Percentiles rank a stretch among this genome's conserved stretches.
Conservation (phyloP, 2,329 filamentous ascomycete species). For the Colletotrichum sp. region DNA sequence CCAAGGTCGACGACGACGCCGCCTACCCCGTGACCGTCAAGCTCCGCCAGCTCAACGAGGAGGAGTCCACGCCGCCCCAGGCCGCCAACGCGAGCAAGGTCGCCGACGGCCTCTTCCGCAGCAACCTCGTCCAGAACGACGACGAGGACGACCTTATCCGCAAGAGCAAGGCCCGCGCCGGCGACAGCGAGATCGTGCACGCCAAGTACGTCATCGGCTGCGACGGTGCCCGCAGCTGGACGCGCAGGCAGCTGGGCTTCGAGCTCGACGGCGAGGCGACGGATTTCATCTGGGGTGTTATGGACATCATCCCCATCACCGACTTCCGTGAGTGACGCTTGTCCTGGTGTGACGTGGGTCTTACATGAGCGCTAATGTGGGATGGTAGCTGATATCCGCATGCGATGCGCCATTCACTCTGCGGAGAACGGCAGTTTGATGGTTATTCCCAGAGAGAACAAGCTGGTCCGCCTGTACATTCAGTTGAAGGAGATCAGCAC, state of each 20-base stretch:
- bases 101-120: constrained; percentile 62
- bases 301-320: constrained; percentile 40
- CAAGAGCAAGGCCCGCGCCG: constrained; percentile 29
- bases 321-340: constrained; percentile 47
- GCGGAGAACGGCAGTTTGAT: constrained; percentile 62
- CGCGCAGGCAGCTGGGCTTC: constrained; percentile 61
- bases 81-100: constrained; percentile 40
- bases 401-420: constrained; percentile 63
- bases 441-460: constrained; percentile 69
- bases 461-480: constrained; percentile 69
- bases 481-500: constrained; percentile 58
- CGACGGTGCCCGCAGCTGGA: constrained; percentile 73
- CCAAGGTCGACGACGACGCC: constrained; percentile 49
- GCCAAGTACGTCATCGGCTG: constrained; percentile 72
- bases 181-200: constrained; percentile 48
- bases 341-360: not conserved
- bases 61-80: constrained; percentile 56
- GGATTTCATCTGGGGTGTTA: constrained; percentile 53
- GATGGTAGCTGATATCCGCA: constrained; percentile 55
- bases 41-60: constrained; percentile 61
- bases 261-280: constrained; percentile 60
- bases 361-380: not conserved
- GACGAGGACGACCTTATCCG: constrained; percentile 47
- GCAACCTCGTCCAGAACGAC: constrained; percentile 62
- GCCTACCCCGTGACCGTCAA: constrained; percentile 67